Base-by-base conservation (phyloP, 2,329 filamentous ascomycete genomes). In the Aspergillus sp. region DNA sequence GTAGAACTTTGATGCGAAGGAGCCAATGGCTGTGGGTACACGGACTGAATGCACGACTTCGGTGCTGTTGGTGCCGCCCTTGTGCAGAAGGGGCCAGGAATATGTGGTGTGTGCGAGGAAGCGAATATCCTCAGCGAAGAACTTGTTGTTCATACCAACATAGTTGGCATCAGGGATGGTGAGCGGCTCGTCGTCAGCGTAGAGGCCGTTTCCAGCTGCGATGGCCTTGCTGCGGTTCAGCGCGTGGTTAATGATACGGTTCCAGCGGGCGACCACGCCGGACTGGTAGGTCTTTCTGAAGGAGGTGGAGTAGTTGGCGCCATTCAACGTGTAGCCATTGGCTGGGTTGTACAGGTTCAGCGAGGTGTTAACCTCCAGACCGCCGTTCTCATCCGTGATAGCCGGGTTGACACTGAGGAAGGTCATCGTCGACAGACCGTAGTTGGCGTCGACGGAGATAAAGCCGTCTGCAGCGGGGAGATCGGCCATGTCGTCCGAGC, bases 61-160 rank as follows among this genome's bases (percentile, higher is more conserved):
- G 1, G 45, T 57, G 9, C 46, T 52, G n/a, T 35, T 35, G n/a
- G 32, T 49, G 6, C 53, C 54, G 33, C 55, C 53, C 10, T 54
- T 56, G 42, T 58, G 49, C 6, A 59, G 49, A 5, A 57, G 48
- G 5, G 54, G 49, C 54, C 57, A 60, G 4, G 51, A 15, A 19
- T 58, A 23, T 5, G 45, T 45, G 5, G 56, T 59, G 27, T 54
- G 54, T 7, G 50, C 44, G 12, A 60, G 48, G 25, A 49, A 53
- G 2, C 49, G 47, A 1, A 49, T 44, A 32, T 60, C 57, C 35
- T 58, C 49, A 10, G 50, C 27, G 35, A 58, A 53, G 12, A 57
- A 50, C 35, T 57, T 54, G 46, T 59, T 59, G 46, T 59, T 55
- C 5, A 43, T 33, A 7, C 44, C 55, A 2, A 42, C 30, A 35